Conservation (phyloP, 352 stramenopile genomes). For the Nothophytophthora sp. region DNA sequence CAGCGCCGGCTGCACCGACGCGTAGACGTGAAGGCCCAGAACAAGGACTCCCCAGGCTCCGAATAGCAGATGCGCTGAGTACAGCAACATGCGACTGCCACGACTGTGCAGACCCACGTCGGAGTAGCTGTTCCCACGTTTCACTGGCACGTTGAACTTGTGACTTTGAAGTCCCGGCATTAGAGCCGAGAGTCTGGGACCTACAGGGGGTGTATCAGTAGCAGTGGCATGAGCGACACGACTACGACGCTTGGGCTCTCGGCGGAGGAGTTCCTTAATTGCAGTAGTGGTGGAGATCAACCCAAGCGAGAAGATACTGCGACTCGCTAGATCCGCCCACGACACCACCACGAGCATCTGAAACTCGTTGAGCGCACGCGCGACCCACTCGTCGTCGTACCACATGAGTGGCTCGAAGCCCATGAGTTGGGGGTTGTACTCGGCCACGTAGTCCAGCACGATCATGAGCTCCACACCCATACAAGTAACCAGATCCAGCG, state of each 20-base stretch:
- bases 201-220: background rate
- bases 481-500: slow-evolving; percentile 20
- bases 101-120: background rate
- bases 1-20: slow-evolving; percentile 9
- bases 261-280: slow-evolving; percentile 23
- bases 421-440: slow-evolving; percentile 5
- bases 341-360: slow-evolving; percentile 27
- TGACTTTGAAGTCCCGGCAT: background rate
- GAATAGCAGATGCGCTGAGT: slow-evolving; percentile 11
- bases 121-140: too few relatives aligned
- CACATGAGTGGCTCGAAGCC: slow-evolving; percentile 18
- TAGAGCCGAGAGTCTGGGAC: background rate
- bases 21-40: slow-evolving; percentile 20
- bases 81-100: background rate
- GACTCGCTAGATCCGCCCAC: slow-evolving; percentile 20
- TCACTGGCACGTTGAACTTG: background rate
- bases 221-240: slow-evolving; percentile 1
- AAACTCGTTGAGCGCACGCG: slow-evolving; percentile 25
- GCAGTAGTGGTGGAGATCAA: slow-evolving; percentile 19
- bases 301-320: slow-evolving; percentile 19
- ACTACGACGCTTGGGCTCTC: slow-evolving; percentile 2
- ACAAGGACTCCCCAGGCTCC: slow-evolving; percentile 9
- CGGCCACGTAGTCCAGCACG: slow-evolving; percentile 8
- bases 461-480: slow-evolving; percentile 17
- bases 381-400: slow-evolving; percentile 34